phyloP scores from a whole-genome alignment of 1,284 basidiomycete genomes.

The Microbotryomycetes sp. region DNA sequence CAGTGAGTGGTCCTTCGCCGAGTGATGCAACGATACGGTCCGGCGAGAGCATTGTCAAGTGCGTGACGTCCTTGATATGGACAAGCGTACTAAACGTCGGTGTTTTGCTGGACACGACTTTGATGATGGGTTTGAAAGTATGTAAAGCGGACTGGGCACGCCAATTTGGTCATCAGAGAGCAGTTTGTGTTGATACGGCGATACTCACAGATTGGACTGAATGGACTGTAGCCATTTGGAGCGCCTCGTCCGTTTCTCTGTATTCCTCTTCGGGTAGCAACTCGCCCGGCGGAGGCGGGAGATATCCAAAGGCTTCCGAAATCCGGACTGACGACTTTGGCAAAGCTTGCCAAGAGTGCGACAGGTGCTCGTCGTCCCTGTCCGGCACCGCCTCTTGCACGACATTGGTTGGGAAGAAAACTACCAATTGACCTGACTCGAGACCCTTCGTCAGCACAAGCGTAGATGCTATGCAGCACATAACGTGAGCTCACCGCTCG shows the following conservation, averaged over 20 bases:
- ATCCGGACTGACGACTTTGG: conserved; percentile 1
- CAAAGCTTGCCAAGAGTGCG: no score
- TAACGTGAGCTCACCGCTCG: conserved; percentile 69
- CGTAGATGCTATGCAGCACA: no score
- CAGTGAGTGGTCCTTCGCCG: conserved; percentile 57
- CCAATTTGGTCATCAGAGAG: background rate
- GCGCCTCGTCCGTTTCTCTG: conserved; percentile 28
- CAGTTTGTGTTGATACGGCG: background rate
- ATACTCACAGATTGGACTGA: conserved; percentile 14
- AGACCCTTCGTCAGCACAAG: no score
- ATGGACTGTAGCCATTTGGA: conserved; percentile 10
- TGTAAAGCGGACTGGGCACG: background rate
- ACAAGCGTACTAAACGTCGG: conserved; percentile 51
- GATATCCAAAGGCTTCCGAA: conserved; percentile 28
- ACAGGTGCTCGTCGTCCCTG: conserved; percentile 3
- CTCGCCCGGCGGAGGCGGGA: conserved; percentile 9
- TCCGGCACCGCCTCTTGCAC: conserved; percentile 5
- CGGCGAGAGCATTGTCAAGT: conserved; percentile 53
- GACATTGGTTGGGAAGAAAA: conserved; percentile 27
- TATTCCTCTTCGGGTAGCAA: conserved; percentile 12
- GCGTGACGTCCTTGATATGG: conserved; percentile 56
- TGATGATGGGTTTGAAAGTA: conserved; percentile 54
- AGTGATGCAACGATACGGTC: conserved; percentile 57
- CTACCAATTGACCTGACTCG: conserved; percentile 26
- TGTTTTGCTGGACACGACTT: conserved; percentile 55